phyloP scores from a whole-genome alignment of 495 filamentous ascomycete genomes.

The Podospora australis region DNA sequence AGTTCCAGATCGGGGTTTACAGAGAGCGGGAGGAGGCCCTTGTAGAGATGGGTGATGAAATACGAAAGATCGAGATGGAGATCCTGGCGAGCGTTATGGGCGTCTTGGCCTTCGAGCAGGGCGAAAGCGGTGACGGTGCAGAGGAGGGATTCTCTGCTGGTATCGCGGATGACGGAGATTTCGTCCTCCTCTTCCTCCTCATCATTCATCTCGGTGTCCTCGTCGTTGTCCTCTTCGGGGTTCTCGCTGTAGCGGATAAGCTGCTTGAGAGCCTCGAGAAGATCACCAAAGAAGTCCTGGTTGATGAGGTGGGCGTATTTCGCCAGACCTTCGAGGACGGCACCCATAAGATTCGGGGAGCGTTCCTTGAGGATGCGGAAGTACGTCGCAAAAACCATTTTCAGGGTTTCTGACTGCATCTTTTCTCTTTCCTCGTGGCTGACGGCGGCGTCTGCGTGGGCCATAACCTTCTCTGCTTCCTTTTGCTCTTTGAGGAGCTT shows the following conservation, averaged over 20 bases:
- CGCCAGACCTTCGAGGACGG: slow-evolving; percentile 80
- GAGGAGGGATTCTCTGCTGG: slow-evolving; percentile 79
- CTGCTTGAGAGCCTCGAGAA: slow-evolving; percentile 89
- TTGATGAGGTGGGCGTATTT: slow-evolving; percentile 93
- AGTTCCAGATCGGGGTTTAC: slow-evolving; percentile 82
- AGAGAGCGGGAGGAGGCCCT: slow-evolving; percentile 65
- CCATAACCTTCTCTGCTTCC: slow-evolving; percentile 85
- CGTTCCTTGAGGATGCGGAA: slow-evolving; percentile 87
- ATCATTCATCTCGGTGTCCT: slow-evolving; percentile 11
- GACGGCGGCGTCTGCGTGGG: slow-evolving; percentile 82
- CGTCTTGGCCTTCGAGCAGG: slow-evolving; percentile 83
- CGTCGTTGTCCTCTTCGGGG: slow-evolving; percentile 27
- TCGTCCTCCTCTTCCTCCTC: slow-evolving; percentile 31
- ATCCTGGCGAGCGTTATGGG: slow-evolving; percentile 51
- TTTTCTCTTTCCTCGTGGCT: slow-evolving; percentile 85
- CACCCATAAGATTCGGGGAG: slow-evolving; percentile 77
- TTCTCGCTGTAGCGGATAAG: slow-evolving; percentile 65
- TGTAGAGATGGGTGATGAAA: slow-evolving; percentile 91
- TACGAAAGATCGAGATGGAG: slow-evolving; percentile 87
- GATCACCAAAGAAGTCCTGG: slow-evolving; percentile 94
- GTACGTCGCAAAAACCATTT: slow-evolving; percentile 90
- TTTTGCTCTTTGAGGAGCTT: slow-evolving; percentile 74
- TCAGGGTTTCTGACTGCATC: slow-evolving; percentile 89
- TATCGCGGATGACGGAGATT: slow-evolving; percentile 49
- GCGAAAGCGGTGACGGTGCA: slow-evolving; percentile 94